Conservation (phyloP, 1,284 basidiomycete species). For the Inonotus hispidus region DNA sequence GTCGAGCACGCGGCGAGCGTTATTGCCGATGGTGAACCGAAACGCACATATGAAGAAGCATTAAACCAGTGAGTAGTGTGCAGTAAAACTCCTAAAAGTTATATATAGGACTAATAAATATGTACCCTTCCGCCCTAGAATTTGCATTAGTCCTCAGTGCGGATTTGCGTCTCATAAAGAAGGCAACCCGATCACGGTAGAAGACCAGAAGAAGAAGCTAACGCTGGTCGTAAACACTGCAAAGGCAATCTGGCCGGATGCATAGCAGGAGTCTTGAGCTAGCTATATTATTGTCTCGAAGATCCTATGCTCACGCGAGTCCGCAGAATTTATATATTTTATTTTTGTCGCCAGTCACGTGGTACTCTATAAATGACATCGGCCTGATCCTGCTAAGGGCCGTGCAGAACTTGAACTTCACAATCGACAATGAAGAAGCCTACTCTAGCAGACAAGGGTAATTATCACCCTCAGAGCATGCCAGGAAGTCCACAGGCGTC, state of each 20-base stretch:
- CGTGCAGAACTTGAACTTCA: no score
- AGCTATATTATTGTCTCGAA: no score
- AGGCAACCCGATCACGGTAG: conserved; percentile 26
- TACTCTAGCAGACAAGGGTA: no score
- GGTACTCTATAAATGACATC: no score
- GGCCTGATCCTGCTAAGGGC: no score
- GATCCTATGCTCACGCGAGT: no score
- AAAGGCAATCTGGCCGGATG: conserved; percentile 21
- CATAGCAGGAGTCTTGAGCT: background rate
- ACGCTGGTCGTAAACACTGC: conserved; percentile 26
- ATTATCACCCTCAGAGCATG: no score
- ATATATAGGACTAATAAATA: background rate
- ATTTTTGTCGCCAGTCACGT: no score
- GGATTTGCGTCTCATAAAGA: conserved; percentile 31
- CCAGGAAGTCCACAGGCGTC: background rate
- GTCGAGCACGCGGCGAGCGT: conserved; percentile 60
- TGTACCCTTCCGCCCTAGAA: conserved; percentile 13
- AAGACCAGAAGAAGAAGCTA: conserved; percentile 28
- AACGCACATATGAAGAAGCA: conserved; percentile 49
- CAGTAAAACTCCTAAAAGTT: background rate
- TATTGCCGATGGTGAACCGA: conserved; percentile 46
- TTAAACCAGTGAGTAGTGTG: conserved; percentile 49
- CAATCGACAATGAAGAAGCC: no score
- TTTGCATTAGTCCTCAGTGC: conserved; percentile 33
- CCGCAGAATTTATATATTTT: no score